Evolutionary conservation across 2,329 filamentous ascomycete species (phyloP), one percentile per base, ranked within the genome.

Genomic region (Magnaporthiopsis rhizophila): DNA sequence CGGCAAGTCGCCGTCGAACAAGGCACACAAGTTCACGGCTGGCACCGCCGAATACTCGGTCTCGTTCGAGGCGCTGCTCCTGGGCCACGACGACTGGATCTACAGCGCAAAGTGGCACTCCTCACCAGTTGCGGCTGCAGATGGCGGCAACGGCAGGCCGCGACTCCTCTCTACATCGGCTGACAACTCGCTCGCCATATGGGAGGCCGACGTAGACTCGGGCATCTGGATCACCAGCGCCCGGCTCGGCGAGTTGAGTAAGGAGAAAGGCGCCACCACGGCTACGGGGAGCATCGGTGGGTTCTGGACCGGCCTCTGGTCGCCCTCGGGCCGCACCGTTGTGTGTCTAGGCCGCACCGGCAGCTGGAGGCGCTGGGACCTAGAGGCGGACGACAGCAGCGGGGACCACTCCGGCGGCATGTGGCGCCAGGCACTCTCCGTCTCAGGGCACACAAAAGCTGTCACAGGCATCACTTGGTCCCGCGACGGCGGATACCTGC

Each of bases 61-160:
- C 64, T 96, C 92, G 0, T 98, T 99, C 69, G 95, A 99, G 75
- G 95, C 95, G 1, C 80, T 99, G 3, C 83, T 99, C 7, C 84
- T 99, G 3, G 95, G 95, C 11, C 95, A 99, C 72, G 95, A 99
- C 73, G 95, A 99, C 72, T 99, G 95, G 95, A 94, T 99, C 65
- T 98, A 97, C 76, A 96, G 90, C 64, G 88, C 91, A 2, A 81
- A 82, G 64, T 97, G 93, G 93, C 83, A 84, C 65, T 81, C 8
- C 74, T 79, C 58, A 2, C 62, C 67, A 36, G 34, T 32, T 53
- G 71, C 76, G 18, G 4, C 38, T 18, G 18, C 38, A 5, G 38
- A 18, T 3, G 15, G 38, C 15, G 77, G 79, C 65, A 76, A 74
- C 61, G 77, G 73, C 24, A 85, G 82, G 65, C 80, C 90, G 15